Percentiles rank a stretch among this genome's conserved stretches.
phyloP scores from a whole-genome alignment of 352 stramenopile genomes.

The Globisporangium megalacanthum region DNA sequence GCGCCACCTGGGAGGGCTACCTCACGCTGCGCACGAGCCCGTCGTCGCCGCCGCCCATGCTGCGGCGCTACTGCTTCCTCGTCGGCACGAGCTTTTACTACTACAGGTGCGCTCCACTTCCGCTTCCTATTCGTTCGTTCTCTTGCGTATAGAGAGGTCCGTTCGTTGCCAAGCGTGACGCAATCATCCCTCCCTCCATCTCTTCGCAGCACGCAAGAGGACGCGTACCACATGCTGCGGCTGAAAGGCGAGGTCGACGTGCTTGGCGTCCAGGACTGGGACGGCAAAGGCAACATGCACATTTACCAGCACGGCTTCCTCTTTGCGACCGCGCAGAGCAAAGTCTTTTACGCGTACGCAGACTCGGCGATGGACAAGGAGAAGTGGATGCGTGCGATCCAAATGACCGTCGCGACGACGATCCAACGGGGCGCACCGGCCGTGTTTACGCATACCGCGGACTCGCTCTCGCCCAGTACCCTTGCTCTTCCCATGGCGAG shows the following conservation, averaged over 20 bases:
- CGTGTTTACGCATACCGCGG: constrained; percentile 41
- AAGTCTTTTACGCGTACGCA: constrained; percentile 87
- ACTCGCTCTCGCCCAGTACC: constrained; percentile 52
- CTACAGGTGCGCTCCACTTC: constrained; percentile 33
- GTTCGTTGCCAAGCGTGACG: background rate
- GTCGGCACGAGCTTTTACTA: constrained; percentile 86
- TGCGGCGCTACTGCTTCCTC: constrained; percentile 85
- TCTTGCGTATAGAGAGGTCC: no score
- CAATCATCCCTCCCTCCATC: background rate
- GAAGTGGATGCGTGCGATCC: constrained; percentile 86
- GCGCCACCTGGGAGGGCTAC: constrained; percentile 81
- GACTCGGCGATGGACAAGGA: constrained; percentile 88
- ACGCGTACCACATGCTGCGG: constrained; percentile 86
- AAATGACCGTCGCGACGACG: constrained; percentile 81
- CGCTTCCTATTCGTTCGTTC: no score
- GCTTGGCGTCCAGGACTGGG: constrained; percentile 87
- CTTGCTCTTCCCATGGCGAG: constrained; percentile 31
- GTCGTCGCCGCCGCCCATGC: constrained; percentile 81
- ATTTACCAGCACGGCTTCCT: constrained; percentile 88
- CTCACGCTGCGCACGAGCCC: constrained; percentile 83
- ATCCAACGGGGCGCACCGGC: constrained; percentile 46
- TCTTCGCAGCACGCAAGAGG: constrained; percentile 69
- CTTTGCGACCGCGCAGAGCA: constrained; percentile 84
- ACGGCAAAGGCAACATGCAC: constrained; percentile 90
- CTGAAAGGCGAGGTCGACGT: constrained; percentile 86